These are phyloP conservation scores for Rauvolfia tetraphylla DNA, from an alignment of 257 asterid species.

Conservation along the genomic window DNA sequence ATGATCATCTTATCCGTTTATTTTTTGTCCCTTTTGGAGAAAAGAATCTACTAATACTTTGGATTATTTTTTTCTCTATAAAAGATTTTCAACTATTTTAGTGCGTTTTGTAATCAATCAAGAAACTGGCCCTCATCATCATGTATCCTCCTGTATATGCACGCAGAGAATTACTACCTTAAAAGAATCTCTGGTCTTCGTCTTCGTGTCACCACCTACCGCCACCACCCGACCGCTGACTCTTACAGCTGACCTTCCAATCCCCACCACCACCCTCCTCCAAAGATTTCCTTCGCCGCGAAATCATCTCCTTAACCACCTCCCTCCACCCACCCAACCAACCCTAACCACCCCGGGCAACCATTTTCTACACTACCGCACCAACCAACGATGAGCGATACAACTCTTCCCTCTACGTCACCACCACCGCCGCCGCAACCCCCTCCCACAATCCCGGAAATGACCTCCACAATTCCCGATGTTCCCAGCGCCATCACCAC, in stretches of 20 bases:
- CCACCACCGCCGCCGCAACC: conserved; percentile 10
- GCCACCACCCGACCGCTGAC: conserved; percentile 37
- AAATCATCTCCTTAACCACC: conserved; percentile 2
- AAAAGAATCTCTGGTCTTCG: background rate
- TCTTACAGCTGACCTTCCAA: conserved; percentile 29
- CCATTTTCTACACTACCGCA: conserved; percentile 15
- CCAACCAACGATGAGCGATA: conserved; percentile 20
- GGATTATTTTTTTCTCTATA: too few relatives aligned
- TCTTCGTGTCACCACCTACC: conserved; percentile 54
- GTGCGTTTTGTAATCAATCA: too few relatives aligned
- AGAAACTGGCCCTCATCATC: background rate
- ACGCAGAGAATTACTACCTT: conserved; percentile 3
- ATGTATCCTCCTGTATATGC: background rate
- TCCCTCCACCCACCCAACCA: background rate
- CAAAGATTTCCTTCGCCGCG: conserved; percentile 2
- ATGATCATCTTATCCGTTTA: too few relatives aligned
- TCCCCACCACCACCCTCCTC: conserved; percentile 11
- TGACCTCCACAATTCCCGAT: conserved; percentile 24
- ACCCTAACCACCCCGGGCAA: conserved; percentile 10
- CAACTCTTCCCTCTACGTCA: conserved; percentile 5
- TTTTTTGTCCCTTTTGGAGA: too few relatives aligned
- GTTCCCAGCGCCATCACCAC: conserved; percentile 31
- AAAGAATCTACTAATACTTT: too few relatives aligned
- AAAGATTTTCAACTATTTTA: too few relatives aligned
- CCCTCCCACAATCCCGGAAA: conserved; percentile 12